Percentiles rank a stretch among this genome's conserved stretches.
phyloP scores from a whole-genome alignment of 768 basidiomycete species.

The Leucosporidium creatinivorum region DNA sequence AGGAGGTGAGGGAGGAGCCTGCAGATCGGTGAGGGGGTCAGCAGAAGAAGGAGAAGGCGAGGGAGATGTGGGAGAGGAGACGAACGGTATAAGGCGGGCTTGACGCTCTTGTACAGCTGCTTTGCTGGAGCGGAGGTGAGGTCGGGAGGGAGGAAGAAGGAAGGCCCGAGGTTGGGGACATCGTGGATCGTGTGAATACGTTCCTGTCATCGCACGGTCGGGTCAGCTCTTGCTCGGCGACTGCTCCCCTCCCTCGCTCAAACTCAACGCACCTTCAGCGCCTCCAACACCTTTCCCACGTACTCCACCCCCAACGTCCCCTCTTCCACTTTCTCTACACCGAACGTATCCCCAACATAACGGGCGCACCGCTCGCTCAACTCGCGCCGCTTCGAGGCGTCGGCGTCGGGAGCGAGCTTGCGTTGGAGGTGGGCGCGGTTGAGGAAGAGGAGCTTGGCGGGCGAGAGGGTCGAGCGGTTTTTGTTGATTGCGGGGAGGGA shows the following conservation, averaged over 20 bases:
- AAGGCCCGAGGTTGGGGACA: slow-evolving; percentile 60
- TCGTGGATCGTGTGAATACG: slow-evolving; percentile 65
- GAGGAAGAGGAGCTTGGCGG: slow-evolving; percentile 69
- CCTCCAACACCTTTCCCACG: no score
- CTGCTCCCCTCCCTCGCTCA: no score
- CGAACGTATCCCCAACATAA: neutral
- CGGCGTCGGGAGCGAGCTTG: slow-evolving; percentile 50
- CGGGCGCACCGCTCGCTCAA: neutral
- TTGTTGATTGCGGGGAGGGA: slow-evolving; percentile 69
- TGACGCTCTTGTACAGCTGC: slow-evolving; percentile 47
- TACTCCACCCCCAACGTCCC: neutral
- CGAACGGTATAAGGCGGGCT: slow-evolving; percentile 5
- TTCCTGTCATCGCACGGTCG: slow-evolving; percentile 46
- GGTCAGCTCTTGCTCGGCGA: no score
- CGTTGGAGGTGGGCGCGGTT: slow-evolving; percentile 77
- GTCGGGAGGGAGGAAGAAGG: slow-evolving; percentile 69
- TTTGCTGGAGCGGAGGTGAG: slow-evolving; percentile 53
- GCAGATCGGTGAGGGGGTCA: neutral
- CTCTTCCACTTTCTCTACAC: neutral
- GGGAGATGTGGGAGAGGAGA: neutral
- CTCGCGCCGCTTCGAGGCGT: slow-evolving; percentile 5
- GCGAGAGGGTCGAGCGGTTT: slow-evolving; percentile 72
- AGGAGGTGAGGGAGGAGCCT: slow-evolving; percentile 3
- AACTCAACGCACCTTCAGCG: no score
- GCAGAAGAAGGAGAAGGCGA: neutral